These are phyloP conservation scores for Nitzschia putrida DNA, from an alignment of 108 stramenopile species.

Conservation along the genomic window DNA sequence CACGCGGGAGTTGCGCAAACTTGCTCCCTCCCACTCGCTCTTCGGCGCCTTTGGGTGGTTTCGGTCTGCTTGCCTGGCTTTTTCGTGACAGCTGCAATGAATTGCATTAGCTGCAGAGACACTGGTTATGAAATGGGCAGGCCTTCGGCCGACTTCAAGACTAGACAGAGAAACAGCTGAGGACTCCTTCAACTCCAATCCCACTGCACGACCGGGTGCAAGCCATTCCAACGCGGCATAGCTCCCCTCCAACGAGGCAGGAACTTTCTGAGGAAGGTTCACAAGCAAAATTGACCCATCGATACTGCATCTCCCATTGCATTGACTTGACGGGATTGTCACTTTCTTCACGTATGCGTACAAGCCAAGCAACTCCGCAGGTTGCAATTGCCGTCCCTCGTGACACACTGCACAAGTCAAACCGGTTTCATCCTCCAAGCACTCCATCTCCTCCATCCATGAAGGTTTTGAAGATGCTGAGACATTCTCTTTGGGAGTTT, in stretches of 20 bases:
- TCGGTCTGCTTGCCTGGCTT: constrained; percentile 70
- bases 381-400: constrained; percentile 76
- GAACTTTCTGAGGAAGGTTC: constrained; percentile 54
- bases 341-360: constrained; percentile 86
- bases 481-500: constrained; percentile 5
- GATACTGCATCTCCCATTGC: constrained; percentile 48
- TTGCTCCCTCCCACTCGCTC: constrained; percentile 88
- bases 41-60: constrained; percentile 83
- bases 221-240: constrained; percentile 45
- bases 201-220: constrained; percentile 45
- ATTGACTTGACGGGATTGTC: constrained; percentile 50
- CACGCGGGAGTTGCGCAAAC: constrained; percentile 73
- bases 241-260: constrained; percentile 36
- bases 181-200: constrained; percentile 48
- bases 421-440: constrained; percentile 79
- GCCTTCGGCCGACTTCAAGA: constrained; percentile 34
- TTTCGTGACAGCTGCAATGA: constrained; percentile 72
- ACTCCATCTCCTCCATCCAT: constrained; percentile 87
- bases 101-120: constrained; percentile 84
- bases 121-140: constrained; percentile 60
- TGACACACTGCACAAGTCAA: constrained; percentile 82
- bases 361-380: constrained; percentile 78
- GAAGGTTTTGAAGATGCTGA: constrained; percentile 49
- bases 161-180: constrained; percentile 33
- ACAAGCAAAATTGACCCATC: constrained; percentile 72